Base-by-base conservation (phyloP, 805 yeast species). In the Lachancea mirantina region DNA sequence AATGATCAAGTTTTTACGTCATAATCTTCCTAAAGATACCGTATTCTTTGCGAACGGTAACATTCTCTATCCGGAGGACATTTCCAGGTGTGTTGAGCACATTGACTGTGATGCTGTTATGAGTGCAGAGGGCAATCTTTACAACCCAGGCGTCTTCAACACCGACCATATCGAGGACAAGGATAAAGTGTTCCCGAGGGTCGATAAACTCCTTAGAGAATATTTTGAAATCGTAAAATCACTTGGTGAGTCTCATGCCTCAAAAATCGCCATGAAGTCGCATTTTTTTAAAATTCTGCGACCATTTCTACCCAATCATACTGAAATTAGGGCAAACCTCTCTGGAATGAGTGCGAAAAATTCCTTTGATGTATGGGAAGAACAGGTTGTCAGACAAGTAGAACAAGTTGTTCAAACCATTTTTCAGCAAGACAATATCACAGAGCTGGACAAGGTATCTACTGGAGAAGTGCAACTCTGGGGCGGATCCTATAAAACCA, bases 11-110 rank as follows among this genome's bases (percentile, higher is more conserved):
- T 84, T 75, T 51, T 52, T 92, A 24, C 66, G 92, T 36, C 94
- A 87, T 18, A 79, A 84, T 42, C 63, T 92, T 28, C 82, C 89
- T 0, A 42, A 51, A 26, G 92, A 78, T 29, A 85, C 89, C 2
- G 96, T 92, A 0, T 79, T 92, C 45, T 83, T 92, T 50, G 84
- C 95, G 26, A 92, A 92, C 55, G 99, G 99, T 5, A 92, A 92
- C 57, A 74, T 92, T n/a, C 61, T 92, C 28, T 92, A 92, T 49
- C 84, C 94, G 0, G 82, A 78, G 26, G 97, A 92, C 54, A 64
- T 89, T 15, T 66, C 67, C 1, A 67, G 92, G 40, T 82, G 96
- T 54, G 53, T 75, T 26, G 67, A 66, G 2, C 69, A 63, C 6
- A 74, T 84, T 4, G 63, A 61, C 1, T 82, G 92, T 42, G 96